Percentiles rank a stretch among this genome's conserved stretches.
phyloP scores from a whole-genome alignment of 1,284 basidiomycete species.

The Cryptococcus sp. region DNA sequence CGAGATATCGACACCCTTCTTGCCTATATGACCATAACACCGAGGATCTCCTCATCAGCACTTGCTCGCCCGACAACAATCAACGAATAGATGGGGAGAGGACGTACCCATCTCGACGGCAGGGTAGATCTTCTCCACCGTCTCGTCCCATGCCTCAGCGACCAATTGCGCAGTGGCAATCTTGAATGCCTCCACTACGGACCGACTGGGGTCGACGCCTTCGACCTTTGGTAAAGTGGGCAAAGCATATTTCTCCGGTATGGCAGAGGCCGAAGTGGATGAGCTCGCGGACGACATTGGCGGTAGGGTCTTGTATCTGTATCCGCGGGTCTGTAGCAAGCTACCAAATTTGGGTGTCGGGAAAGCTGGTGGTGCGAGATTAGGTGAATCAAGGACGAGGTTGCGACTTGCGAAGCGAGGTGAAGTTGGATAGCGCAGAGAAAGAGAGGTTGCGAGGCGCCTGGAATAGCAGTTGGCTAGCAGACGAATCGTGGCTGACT shows the following conservation, averaged over 20 bases:
- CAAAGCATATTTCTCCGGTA: conserved; percentile 33
- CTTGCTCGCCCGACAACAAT: too few species aligned
- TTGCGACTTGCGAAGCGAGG: too few species aligned
- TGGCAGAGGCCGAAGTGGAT: conserved; percentile 4
- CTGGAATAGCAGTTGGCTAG: too few species aligned
- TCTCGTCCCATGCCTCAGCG: conserved; percentile 67
- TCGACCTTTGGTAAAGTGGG: conserved; percentile 60
- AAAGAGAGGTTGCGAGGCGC: too few species aligned
- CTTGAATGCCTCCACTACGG: conserved; percentile 80
- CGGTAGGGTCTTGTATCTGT: too few species aligned
- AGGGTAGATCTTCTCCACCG: conserved; percentile 72
- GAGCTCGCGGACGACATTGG: too few species aligned
- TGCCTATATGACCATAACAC: conserved; percentile 57
- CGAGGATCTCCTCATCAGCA: not conserved
- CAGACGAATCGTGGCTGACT: too few species aligned
- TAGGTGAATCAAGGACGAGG: too few species aligned
- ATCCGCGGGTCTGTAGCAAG: too few species aligned
- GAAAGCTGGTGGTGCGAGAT: too few species aligned
- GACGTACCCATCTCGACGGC: conserved; percentile 71
- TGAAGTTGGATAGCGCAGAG: too few species aligned
- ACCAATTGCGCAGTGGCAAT: conserved; percentile 78
- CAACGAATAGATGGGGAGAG: not conserved
- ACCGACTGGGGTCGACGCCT: conserved; percentile 70
- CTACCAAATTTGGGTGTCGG: too few species aligned
- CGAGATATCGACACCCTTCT: conserved; percentile 90